Conservation (phyloP, 495 filamentous ascomycete species). For the Clavariopsis aquatica region DNA sequence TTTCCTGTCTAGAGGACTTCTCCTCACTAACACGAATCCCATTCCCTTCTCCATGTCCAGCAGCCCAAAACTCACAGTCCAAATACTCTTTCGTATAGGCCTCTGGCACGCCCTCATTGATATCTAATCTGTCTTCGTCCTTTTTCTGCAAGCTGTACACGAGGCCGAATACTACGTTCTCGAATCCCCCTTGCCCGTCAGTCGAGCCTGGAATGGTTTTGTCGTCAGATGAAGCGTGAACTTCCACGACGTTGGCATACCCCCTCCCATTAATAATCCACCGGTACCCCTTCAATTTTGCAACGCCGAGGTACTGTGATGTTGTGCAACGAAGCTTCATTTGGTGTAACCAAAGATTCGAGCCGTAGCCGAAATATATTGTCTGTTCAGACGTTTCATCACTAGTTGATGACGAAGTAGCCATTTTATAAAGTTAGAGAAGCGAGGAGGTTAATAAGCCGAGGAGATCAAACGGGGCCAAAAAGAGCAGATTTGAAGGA, state of each 20-base stretch:
- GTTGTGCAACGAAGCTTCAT: conserved; percentile 64
- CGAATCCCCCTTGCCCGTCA: conserved; percentile 6
- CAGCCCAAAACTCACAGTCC: conserved; percentile 48
- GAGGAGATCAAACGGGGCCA: too few species aligned
- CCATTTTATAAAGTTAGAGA: too few species aligned
- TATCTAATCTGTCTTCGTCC: conserved; percentile 55
- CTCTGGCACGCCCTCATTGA: conserved; percentile 59
- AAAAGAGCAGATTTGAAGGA: too few species aligned
- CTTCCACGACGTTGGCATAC: conserved; percentile 67
- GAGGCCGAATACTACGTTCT: conserved; percentile 53
- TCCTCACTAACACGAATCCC: neutral
- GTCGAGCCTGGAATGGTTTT: neutral
- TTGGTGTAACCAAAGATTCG: conserved; percentile 67
- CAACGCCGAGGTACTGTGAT: conserved; percentile 52
- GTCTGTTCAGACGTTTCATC: conserved; percentile 12
- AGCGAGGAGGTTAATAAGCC: neutral
- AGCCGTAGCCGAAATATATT: conserved; percentile 74
- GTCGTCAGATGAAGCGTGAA: neutral
- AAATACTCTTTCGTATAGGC: conserved; percentile 55
- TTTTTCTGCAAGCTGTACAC: conserved; percentile 49
- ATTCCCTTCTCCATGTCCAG: neutral
- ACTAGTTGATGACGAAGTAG: too few species aligned
- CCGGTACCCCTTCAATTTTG: conserved; percentile 54
- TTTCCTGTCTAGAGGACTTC: conserved; percentile 25
- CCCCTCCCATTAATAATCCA: conserved; percentile 70